These are phyloP conservation scores for Penicillium sp. DNA, from an alignment of 2,329 filamentous ascomycete species.

Conservation along the genomic window DNA sequence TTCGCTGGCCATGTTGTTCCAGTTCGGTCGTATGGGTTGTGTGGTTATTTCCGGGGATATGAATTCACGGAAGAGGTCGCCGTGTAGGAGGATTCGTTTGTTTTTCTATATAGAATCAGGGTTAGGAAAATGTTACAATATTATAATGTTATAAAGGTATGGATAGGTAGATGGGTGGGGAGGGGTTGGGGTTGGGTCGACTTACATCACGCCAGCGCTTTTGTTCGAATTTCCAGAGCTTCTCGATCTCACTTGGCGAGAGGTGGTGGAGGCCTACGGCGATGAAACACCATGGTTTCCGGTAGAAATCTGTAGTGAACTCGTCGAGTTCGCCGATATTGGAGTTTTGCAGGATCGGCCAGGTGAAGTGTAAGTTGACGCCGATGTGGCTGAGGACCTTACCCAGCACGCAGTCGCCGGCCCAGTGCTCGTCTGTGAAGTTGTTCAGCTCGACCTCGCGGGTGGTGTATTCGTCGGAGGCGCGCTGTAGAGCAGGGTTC, in stretches of 20 bases:
- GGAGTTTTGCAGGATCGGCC: slow-evolving; percentile 48
- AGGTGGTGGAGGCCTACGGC: slow-evolving; percentile 53
- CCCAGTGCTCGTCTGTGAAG: slow-evolving; percentile 49
- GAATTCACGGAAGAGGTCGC: slow-evolving; percentile 39
- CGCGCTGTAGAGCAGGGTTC: slow-evolving; percentile 47
- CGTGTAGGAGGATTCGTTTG: slow-evolving; percentile 33
- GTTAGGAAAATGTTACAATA: not conserved
- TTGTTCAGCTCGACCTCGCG: slow-evolving; percentile 46
- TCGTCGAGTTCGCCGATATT: slow-evolving; percentile 46
- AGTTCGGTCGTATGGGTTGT: slow-evolving; percentile 25
- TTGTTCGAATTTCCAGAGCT: slow-evolving; percentile 49
- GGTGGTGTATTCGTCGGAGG: slow-evolving; percentile 43
- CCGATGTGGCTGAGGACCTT: slow-evolving; percentile 49
- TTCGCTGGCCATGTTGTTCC: slow-evolving; percentile 38
- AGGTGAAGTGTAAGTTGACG: slow-evolving; percentile 47
- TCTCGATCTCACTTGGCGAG: slow-evolving; percentile 41
- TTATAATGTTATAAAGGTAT: too few species aligned
- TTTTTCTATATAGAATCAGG: slow-evolving; percentile 16
- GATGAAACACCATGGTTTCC: slow-evolving; percentile 51
- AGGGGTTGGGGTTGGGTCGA: slow-evolving; percentile 1
- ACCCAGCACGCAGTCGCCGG: slow-evolving; percentile 52
- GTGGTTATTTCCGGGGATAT: slow-evolving; percentile 33
- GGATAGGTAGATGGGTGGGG: not conserved
- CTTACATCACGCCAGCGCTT: slow-evolving; percentile 61
- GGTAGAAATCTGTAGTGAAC: slow-evolving; percentile 40